Percentiles rank a stretch among this genome's conserved stretches.
Evolutionary conservation across 345 rosid genomes (phyloP).

Genomic region (Limnanthes douglasii): DNA sequence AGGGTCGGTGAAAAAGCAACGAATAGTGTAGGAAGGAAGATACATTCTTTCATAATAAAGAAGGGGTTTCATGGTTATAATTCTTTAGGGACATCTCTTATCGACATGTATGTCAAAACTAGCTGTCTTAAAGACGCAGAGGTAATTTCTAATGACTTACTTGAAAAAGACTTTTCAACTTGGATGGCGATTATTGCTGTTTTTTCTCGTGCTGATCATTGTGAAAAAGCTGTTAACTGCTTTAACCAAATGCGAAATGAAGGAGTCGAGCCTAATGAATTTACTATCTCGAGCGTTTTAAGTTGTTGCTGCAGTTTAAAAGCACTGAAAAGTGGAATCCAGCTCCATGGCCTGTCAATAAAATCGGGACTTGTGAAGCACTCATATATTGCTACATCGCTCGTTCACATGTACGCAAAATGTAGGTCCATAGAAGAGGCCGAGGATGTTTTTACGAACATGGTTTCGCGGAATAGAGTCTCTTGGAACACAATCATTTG

Average conservation of each 20-base stretch:
- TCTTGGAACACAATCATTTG: constrained; percentile 24
- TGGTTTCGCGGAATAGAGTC: constrained; percentile 9
- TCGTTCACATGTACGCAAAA: constrained; percentile 23
- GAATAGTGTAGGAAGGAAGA: too few relatives aligned
- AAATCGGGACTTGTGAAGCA: constrained; percentile 14
- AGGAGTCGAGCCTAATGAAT: constrained; percentile 25
- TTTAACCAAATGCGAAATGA: constrained; percentile 17
- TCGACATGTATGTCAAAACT: constrained; percentile 24
- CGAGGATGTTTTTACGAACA: constrained; percentile 16
- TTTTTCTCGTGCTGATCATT: constrained; percentile 15
- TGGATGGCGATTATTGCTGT: constrained; percentile 22
- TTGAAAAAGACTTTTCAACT: constrained; percentile 12
- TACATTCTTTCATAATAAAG: too few relatives aligned
- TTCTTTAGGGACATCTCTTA: constrained; percentile 24
- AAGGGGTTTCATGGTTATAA: too few relatives aligned
- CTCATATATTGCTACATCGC: constrained; percentile 14
- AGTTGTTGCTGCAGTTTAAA: constrained; percentile 17
- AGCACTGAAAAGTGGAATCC: constrained; percentile 16
- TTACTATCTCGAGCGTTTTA: constrained; percentile 24
- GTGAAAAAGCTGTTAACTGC: constrained; percentile 15
- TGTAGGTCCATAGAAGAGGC: constrained; percentile 25
- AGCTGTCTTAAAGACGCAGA: constrained; percentile 19
- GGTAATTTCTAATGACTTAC: constrained; percentile 12
- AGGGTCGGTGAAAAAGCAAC: too few relatives aligned
- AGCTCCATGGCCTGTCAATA: constrained; percentile 18